A percentile compares a stretch with the other conserved stretches of the same genome.
Conservation (phyloP, 176 grass and related monocot genomes). For the Hordeum marinum region DNA sequence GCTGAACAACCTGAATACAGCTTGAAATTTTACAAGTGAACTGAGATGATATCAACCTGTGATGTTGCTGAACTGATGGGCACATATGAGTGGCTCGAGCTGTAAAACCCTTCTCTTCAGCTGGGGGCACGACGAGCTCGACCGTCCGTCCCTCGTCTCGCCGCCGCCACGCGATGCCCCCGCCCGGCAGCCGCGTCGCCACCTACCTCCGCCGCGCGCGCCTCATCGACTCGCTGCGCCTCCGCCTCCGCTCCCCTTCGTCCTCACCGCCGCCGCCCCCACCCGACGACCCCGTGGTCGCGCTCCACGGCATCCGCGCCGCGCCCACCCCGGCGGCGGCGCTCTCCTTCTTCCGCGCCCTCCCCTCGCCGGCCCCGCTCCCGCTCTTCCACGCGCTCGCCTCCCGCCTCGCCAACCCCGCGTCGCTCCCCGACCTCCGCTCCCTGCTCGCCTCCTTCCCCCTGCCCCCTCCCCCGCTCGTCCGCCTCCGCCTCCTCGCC, state of each 20-base stretch:
- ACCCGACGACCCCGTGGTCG: slow-evolving; percentile 35
- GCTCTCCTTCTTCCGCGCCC: slow-evolving; percentile 22
- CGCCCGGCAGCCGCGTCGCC: slow-evolving; percentile 14
- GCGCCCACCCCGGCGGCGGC: slow-evolving; percentile 33
- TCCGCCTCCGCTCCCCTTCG: slow-evolving; percentile 26
- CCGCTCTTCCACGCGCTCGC: slow-evolving; percentile 45
- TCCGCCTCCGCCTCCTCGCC: slow-evolving; percentile 52
- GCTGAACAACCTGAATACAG: not conserved
- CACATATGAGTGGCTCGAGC: not conserved
- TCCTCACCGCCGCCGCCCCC: not conserved
- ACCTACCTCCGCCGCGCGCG: slow-evolving; percentile 63
- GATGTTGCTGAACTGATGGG: not conserved
- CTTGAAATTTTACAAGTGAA: not conserved
- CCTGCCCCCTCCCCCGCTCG: slow-evolving; percentile 38
- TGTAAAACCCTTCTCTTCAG: not conserved
- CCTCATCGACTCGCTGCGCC: slow-evolving; percentile 50
- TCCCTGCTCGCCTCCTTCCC: slow-evolving; percentile 40
- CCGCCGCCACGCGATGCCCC: slow-evolving; percentile 18
- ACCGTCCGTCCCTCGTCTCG: not conserved
- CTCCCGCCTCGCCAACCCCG: slow-evolving; percentile 33
- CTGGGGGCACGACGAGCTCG: not conserved
- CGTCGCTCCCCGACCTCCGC: slow-evolving; percentile 29
- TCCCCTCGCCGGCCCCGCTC: slow-evolving; percentile 29
- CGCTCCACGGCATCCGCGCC: slow-evolving; percentile 37
- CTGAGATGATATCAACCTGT: not conserved